phyloP scores from a whole-genome alignment of 2,329 filamentous ascomycete genomes.

The Tolypocladium paradoxum region DNA sequence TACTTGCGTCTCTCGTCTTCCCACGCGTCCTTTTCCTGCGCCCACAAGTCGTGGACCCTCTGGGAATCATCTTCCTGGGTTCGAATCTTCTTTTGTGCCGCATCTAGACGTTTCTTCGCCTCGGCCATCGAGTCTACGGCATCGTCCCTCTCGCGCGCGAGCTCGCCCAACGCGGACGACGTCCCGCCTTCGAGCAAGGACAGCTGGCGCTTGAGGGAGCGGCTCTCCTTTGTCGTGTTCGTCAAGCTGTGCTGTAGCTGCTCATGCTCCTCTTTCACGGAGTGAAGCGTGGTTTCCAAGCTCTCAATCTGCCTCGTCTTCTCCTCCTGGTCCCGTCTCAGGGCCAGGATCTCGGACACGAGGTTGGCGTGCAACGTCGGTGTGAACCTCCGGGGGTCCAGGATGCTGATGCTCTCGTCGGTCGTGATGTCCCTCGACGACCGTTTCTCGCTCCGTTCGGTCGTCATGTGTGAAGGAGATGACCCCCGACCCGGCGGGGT shows the following conservation, averaged over 20 bases:
- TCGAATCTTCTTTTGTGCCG: conserved; percentile 64
- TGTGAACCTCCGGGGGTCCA: conserved; percentile 88
- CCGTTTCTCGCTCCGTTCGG: conserved; percentile 33
- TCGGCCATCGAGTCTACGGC: conserved; percentile 64
- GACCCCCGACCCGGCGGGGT: conserved; percentile 51
- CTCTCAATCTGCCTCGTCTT: conserved; percentile 80
- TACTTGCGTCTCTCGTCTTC: conserved; percentile 70
- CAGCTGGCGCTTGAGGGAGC: conserved; percentile 74
- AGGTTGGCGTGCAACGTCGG: conserved; percentile 90
- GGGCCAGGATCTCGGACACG: conserved; percentile 81
- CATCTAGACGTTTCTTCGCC: conserved; percentile 65
- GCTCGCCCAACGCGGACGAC: conserved; percentile 70
- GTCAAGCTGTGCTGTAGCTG: conserved; percentile 50
- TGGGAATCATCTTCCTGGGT: conserved; percentile 75
- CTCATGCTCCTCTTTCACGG: conserved; percentile 64
- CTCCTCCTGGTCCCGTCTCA: conserved; percentile 83
- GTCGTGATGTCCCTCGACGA: conserved; percentile 46
- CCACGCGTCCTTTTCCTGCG: conserved; percentile 75
- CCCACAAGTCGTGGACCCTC: conserved; percentile 69
- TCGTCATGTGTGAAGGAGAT: conserved; percentile 43
- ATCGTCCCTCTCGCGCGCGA: conserved; percentile 78
- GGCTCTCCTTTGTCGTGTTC: conserved; percentile 61
- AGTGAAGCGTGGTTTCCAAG: conserved; percentile 65
- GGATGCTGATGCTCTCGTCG: conserved; percentile 60
- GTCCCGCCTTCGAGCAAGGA: conserved; percentile 81